Evolutionary conservation across 192 early-diverging fungal species (phyloP), one percentile per base, ranked within the genome.

Genomic region (Podochytrium sp.): DNA sequence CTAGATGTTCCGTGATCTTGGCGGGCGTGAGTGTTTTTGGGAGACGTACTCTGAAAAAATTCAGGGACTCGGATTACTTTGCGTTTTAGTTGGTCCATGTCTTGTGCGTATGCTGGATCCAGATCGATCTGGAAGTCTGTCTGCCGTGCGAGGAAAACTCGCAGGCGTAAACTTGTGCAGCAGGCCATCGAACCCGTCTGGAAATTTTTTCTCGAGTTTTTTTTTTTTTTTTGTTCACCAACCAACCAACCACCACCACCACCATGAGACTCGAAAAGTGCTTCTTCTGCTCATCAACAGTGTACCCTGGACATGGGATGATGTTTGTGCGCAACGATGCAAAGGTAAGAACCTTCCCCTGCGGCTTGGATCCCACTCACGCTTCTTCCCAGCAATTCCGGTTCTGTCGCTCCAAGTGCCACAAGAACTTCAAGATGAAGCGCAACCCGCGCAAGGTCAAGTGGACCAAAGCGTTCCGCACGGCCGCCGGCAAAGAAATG

Each of bases 351-450:
- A 63, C 37, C 7, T 4, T 34, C 47, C 2, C 18, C 16, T 3
- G 63, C 16, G 7, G n/a, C 30, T 33, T 23, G 20, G 42, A 55
- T n/a, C 43, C 30, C 66, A 39, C 51, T 3, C 23, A 12, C 67
- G 23, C 53, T 0, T 7, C 10, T 30, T 50, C 1, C 12, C 67
- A 95, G 93, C 87, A 89, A 34, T 96, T 96, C 83, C 88, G 94
- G 49, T 97, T 94, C 80, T 99, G 98, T 78, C 90, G 96, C 76
- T 98, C 96, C 74, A 98, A 99, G 87, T 99, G 98, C 85, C 96
- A 98, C 92, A 95, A 93, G 79, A 98, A 96, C 86, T 99, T 99
- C 86, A 99, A 99, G 82, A 96, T 98, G 93, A 98, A 98, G 90
- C 91, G 98, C 49, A 98, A 98, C 87, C 98, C 98, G 39, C 89